Evolutionary conservation across 2,329 filamentous ascomycete genomes (phyloP), one percentile per base, ranked within the genome.

Genomic region (Byssoonygena ceratinophila): DNA sequence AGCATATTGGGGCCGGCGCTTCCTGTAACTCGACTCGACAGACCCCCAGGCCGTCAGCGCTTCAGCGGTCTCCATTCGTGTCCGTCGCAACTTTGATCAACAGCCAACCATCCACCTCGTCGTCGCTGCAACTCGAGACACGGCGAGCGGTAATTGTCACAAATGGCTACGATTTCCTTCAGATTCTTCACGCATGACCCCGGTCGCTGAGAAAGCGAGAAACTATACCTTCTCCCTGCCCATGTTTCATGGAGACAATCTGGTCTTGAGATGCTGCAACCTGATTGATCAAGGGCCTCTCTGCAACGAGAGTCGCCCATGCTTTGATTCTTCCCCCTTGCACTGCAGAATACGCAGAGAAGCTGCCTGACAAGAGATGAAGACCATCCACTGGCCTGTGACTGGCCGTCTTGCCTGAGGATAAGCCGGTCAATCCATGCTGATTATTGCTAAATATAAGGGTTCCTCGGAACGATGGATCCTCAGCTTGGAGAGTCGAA

Each of bases 31-130:
- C 34, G 46, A 18, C 27, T 14, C 20, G 16, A 34, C 14, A 44
- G 14, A 23, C 1, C 8, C 31, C 31, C 36, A 18, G 11, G 31
- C 29, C 20, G 16, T 34, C 47, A 50, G 47, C 47, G 47, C 37
- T 50, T 32, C 7, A 9, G n/a, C n/a, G 16, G 8, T 5, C 20
- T 45, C n/a, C 27, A 32, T 45, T 8, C n/a, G n/a, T n/a, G n/a
- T n/a, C n/a, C n/a, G n/a, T 25, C 9, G 20, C 36, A 49, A 32
- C 46, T 40, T 49, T 31, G 23, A 43, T 16, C 14, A 12, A 14
- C 37, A 50, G 36, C 47, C 47, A 50, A 50, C 47, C 47, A 50
- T 50, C 16, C 36, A 32, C 4, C 23, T 22, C 25, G 22, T 48
- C 23, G 4, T 39, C n/a, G n/a, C 12, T 18, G 22, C 46, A 31